Percentiles rank a stretch among this genome's conserved stretches.
Conservation (phyloP, 208 protist species). For the Willaertia magna region DNA sequence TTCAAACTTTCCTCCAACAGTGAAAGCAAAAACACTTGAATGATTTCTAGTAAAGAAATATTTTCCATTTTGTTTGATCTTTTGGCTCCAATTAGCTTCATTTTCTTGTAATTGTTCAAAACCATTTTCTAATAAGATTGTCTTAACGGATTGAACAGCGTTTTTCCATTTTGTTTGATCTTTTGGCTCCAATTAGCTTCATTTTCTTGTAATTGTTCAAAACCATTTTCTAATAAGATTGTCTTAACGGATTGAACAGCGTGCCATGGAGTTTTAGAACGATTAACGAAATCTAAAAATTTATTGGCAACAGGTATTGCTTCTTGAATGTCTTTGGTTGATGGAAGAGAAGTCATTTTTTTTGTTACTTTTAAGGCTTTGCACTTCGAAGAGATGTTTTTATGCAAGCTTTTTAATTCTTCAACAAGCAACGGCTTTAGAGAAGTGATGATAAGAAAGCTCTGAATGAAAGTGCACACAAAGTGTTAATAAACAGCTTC, state of each 20-base stretch:
- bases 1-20: conserved; percentile 74
- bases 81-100: background rate
- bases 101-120: background rate
- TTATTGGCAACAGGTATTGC: background rate
- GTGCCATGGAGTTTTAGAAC: background rate
- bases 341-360: background rate
- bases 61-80: conserved; percentile 51
- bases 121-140: background rate
- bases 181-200: background rate
- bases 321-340: background rate
- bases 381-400: no score
- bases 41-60: conserved; percentile 94
- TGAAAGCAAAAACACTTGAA: conserved; percentile 82
- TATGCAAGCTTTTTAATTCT: no score
- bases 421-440: no score
- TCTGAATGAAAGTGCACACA: no score
- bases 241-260: background rate
- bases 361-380: background rate
- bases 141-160: background rate
- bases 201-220: background rate
- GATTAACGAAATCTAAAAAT: conserved; percentile 3
- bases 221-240: background rate
- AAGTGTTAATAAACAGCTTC: no score
- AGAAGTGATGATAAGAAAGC: no score
- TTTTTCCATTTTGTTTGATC: background rate